Conservation (phyloP, 345 rosid species). For the Brassica cretica region DNA sequence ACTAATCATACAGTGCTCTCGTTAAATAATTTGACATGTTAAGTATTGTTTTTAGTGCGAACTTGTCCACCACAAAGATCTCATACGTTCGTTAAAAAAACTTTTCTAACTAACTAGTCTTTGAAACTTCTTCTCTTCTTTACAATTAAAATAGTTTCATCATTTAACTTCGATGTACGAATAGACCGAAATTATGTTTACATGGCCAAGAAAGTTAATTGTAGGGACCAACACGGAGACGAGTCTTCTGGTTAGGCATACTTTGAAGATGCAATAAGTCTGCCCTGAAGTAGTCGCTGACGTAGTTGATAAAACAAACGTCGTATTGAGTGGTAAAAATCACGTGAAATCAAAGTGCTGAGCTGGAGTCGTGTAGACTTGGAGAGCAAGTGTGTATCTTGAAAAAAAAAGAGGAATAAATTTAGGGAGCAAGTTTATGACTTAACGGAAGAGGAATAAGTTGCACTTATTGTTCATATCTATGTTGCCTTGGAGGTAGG, state of each 20-base stretch:
- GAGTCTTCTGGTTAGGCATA: neutral
- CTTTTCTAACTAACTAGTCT: neutral
- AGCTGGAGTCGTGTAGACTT: too few species aligned
- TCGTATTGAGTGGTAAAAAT: too few species aligned
- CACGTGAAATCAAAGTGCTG: too few species aligned
- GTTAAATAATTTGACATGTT: neutral
- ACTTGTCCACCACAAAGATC: neutral
- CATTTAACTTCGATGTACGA: neutral
- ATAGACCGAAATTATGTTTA: neutral
- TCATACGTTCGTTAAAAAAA: neutral
- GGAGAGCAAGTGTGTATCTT: too few species aligned
- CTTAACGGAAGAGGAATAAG: too few species aligned
- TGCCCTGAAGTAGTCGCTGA: too few species aligned
- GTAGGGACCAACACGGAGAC: slow-evolving; percentile 12
- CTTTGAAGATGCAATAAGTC: too few species aligned
- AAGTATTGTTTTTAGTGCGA: neutral
- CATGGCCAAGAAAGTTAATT: neutral
- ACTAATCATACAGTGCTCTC: neutral
- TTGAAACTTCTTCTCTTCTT: neutral
- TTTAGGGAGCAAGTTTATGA: too few species aligned
- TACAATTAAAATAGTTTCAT: neutral
- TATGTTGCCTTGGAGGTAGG: too few species aligned
- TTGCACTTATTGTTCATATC: too few species aligned
- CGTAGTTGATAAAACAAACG: too few species aligned
- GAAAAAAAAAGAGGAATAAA: too few species aligned